A percentile compares a stretch with the other conserved stretches of the same genome.
Evolutionary conservation across 345 rosid species (phyloP).

Genomic region (Anastatica hierochuntica): DNA sequence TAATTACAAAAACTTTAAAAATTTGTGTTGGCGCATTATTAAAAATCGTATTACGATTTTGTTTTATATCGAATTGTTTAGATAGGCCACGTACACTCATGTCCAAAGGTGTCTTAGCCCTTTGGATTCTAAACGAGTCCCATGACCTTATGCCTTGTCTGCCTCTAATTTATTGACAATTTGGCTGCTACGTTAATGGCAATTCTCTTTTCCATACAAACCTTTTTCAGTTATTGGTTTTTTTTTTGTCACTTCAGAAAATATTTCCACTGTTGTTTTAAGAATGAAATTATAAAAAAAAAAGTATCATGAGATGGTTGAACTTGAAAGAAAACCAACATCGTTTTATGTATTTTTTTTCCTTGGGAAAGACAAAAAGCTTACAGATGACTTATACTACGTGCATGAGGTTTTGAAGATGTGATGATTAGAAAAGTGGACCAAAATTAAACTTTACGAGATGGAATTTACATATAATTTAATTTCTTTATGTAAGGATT

Average conservation of each 20-base stretch:
- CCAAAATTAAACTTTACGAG: background rate
- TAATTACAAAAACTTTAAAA: too few relatives aligned
- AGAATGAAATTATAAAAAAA: background rate
- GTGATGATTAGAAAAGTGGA: background rate
- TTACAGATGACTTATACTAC: background rate
- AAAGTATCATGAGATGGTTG: background rate
- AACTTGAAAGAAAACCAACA: background rate
- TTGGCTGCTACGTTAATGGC: conserved; percentile 22
- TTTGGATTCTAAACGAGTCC: conserved; percentile 5
- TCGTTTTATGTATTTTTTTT: background rate
- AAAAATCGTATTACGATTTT: too few relatives aligned
- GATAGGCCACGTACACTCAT: conserved; percentile 1
- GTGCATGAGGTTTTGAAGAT: conserved; percentile 1
- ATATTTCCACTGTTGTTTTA: background rate
- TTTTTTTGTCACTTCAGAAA: background rate
- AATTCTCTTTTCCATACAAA: conserved; percentile 8
- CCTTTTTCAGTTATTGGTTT: background rate
- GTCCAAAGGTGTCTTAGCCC: background rate
- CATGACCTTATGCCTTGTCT: conserved; percentile 13
- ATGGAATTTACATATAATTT: too few relatives aligned
- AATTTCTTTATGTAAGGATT: too few relatives aligned
- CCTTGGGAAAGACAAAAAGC: background rate
- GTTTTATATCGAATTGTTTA: too few relatives aligned
- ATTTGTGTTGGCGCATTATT: too few relatives aligned
- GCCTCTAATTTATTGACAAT: conserved; percentile 20